phyloP scores from a whole-genome alignment of 2,329 filamentous ascomycete genomes.

The Lasiodiplodia sp. region DNA sequence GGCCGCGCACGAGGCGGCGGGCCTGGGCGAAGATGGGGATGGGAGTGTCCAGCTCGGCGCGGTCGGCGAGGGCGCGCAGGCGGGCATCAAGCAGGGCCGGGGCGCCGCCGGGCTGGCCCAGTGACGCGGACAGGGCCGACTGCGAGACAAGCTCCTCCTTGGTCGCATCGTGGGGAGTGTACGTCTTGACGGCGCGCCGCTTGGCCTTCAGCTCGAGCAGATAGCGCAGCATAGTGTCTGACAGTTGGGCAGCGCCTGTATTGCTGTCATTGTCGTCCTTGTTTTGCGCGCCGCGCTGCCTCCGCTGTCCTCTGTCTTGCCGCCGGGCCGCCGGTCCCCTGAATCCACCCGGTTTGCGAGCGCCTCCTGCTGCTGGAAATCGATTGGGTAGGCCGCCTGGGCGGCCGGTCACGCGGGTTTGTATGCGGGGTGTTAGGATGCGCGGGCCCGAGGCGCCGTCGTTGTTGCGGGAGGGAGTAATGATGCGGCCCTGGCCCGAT shows the following conservation, averaged over 20 bases:
- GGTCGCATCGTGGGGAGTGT: constrained; percentile 2
- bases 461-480: neutral
- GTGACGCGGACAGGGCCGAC: constrained; percentile 20
- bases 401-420: neutral
- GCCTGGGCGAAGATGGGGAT: constrained; percentile 1
- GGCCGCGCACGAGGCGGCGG: constrained; percentile 22
- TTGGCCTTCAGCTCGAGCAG: constrained; percentile 18
- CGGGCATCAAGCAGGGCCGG: constrained; percentile 12
- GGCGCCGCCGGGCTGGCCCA: constrained; percentile 23
- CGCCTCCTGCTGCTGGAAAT: neutral
- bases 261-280: neutral
- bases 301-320: neutral
- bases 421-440: constrained; percentile 13
- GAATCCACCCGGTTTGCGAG: neutral
- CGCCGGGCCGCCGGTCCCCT: neutral
- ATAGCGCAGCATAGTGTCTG: constrained; percentile 21
- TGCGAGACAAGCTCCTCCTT: constrained; percentile 10
- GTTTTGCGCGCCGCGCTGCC: neutral
- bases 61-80: constrained; percentile 17
- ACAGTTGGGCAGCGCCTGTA: neutral
- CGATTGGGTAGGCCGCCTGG: neutral
- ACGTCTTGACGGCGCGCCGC: constrained; percentile 8
- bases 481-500: constrained; percentile 9
- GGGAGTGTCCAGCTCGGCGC: constrained; percentile 4
- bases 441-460: neutral